These are phyloP conservation scores for Didymella pomorum DNA, from an alignment of 2,329 filamentous ascomycete species.

Conservation along the genomic window DNA sequence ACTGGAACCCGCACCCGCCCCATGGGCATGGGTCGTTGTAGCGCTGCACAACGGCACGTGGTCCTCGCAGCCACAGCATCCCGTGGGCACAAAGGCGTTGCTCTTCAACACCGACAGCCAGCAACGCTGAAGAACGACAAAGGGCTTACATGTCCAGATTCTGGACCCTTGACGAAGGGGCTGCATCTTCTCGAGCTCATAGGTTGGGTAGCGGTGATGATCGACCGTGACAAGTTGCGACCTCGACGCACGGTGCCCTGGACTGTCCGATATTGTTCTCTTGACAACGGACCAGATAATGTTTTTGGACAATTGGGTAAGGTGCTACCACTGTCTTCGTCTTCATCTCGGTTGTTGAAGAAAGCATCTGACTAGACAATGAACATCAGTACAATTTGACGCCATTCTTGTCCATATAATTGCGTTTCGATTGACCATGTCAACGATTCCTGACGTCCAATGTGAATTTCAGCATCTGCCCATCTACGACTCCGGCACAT, in stretches of 20 bases:
- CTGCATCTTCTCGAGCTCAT: background rate
- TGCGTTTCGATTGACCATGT: background rate
- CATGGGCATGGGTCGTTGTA: background rate
- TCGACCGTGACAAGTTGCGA: too few relatives aligned
- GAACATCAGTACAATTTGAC: background rate
- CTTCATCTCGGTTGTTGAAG: background rate
- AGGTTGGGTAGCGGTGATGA: background rate
- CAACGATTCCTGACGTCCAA: too few relatives aligned
- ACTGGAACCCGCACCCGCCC: background rate
- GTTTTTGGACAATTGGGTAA: background rate
- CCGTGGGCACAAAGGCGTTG: background rate
- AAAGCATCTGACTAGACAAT: conserved; percentile 1
- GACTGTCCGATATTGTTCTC: background rate
- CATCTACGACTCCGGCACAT: background rate
- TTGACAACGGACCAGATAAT: background rate
- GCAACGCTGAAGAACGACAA: background rate
- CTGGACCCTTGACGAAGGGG: background rate
- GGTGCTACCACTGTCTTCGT: background rate
- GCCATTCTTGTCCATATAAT: background rate
- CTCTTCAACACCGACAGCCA: background rate
- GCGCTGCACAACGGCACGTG: background rate
- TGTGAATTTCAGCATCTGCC: background rate
- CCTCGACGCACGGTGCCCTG: background rate
- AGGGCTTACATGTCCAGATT: background rate
- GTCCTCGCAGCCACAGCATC: background rate